phyloP scores from a whole-genome alignment of 495 filamentous ascomycete species.

The Aspergillus nanangensis region DNA sequence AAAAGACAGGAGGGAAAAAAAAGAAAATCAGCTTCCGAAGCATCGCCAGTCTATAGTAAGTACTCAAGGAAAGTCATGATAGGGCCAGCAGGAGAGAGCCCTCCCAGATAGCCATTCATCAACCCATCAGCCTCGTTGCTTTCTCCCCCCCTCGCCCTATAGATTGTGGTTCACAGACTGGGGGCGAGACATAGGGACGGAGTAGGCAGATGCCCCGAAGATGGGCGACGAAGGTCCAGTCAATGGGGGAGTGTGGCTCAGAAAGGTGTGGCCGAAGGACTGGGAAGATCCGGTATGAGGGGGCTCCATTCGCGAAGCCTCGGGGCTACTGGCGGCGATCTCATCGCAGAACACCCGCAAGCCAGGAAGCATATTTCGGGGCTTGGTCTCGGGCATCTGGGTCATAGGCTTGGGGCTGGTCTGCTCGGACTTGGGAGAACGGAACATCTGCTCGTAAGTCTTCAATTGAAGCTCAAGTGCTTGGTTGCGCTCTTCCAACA shows the following conservation, averaged over 20 bases:
- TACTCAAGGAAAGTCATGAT: constrained; percentile 13
- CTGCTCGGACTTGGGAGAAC: constrained; percentile 33
- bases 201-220: constrained; percentile 27
- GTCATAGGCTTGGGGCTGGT: constrained; percentile 24
- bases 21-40: constrained; percentile 5
- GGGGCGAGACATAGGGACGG: constrained; percentile 25
- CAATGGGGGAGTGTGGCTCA: constrained; percentile 30
- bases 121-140: not conserved
- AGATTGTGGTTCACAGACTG: constrained; percentile 29
- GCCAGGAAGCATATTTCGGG: constrained; percentile 33
- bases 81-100: not conserved
- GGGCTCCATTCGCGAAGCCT: constrained; percentile 22
- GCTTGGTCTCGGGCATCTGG: constrained; percentile 28
- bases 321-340: constrained; percentile 24
- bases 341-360: constrained; percentile 38
- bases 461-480: constrained; percentile 40
- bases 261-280: constrained; percentile 25
- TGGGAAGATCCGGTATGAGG: constrained; percentile 26
- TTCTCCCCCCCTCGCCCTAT: too few species aligned
- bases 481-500: constrained; percentile 33
- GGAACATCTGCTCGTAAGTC: constrained; percentile 40
- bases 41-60: constrained; percentile 7
- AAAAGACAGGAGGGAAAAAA: constrained; percentile 1
- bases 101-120: too few species aligned
- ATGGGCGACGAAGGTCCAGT: constrained; percentile 39